Percentiles rank a stretch among this genome's conserved stretches.
These are phyloP conservation scores for Plantago elongata DNA, from an alignment of 257 asterid genomes.

Conservation along the genomic window DNA sequence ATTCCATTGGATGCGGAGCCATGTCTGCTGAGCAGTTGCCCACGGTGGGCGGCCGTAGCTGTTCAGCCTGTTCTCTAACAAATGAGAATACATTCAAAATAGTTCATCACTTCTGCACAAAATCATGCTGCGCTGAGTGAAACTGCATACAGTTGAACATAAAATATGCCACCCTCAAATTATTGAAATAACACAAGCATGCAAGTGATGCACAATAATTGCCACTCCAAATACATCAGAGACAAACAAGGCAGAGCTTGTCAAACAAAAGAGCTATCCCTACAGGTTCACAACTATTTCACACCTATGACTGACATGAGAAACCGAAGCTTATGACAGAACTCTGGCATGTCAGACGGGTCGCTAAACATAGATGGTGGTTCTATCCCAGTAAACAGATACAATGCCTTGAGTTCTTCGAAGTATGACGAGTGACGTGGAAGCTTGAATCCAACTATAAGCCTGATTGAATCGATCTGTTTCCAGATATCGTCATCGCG, in stretches of 20 bases:
- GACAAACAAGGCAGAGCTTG: not conserved
- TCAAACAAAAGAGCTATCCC: not conserved
- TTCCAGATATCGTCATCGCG: constrained; percentile 53
- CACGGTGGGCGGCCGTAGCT: too few species aligned
- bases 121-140: too few species aligned
- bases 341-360: constrained; percentile 22
- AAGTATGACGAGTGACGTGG: constrained; percentile 29
- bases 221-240: not conserved
- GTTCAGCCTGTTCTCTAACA: too few species aligned
- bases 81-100: too few species aligned
- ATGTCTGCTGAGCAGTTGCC: too few species aligned
- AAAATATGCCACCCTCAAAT: too few species aligned
- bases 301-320: constrained; percentile 79
- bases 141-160: too few species aligned
- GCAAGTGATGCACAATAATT: not conserved
- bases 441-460: constrained; percentile 55
- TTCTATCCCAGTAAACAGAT: constrained; percentile 66
- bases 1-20: too few species aligned
- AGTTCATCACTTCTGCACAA: too few species aligned
- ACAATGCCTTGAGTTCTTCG: constrained; percentile 62
- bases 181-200: too few species aligned
- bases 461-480: constrained; percentile 52
- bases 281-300: constrained; percentile 27
- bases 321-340: constrained; percentile 41
- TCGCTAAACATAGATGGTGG: constrained; percentile 41